A percentile compares a stretch with the other conserved stretches of the same genome.
phyloP scores from a whole-genome alignment of 2,329 filamentous ascomycete genomes.

The Penicillium decumbens region DNA sequence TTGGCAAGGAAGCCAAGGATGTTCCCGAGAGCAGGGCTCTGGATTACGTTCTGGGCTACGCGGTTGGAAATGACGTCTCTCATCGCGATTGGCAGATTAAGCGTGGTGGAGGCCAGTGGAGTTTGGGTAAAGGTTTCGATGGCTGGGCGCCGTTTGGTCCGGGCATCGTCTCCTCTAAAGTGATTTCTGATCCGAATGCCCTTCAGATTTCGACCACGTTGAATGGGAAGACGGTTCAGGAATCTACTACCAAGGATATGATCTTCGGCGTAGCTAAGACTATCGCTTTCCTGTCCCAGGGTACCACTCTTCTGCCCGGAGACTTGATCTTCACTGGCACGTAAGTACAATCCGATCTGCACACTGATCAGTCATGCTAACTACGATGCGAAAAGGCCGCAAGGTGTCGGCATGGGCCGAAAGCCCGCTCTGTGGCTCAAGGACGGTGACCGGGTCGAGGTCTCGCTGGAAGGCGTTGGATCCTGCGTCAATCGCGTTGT shows the following conservation, averaged over 20 bases:
- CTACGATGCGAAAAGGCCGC: conserved; percentile 45
- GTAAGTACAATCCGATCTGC: conserved; percentile 29
- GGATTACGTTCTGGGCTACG: conserved; percentile 69
- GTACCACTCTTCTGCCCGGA: conserved; percentile 39
- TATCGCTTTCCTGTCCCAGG: conserved; percentile 46
- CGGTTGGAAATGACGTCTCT: conserved; percentile 73
- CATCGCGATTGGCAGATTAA: conserved; percentile 72
- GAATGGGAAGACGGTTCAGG: conserved; percentile 49
- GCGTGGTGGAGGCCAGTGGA: conserved; percentile 65
- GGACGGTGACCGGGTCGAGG: conserved; percentile 66
- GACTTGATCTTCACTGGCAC: conserved; percentile 45
- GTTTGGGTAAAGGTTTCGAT: conserved; percentile 68
- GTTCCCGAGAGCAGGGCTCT: conserved; percentile 63
- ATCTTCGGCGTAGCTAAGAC: conserved; percentile 47
- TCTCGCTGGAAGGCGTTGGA: conserved; percentile 62
- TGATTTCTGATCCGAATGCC: conserved; percentile 44
- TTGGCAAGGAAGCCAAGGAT: conserved; percentile 62
- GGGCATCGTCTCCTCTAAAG: conserved; percentile 57
- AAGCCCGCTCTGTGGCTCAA: conserved; percentile 64
- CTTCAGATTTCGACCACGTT: conserved; percentile 45
- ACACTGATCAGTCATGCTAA: conserved; percentile 34
- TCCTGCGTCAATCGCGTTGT: conserved; percentile 46
- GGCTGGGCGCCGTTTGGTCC: conserved; percentile 71
- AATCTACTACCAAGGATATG: conserved; percentile 47
- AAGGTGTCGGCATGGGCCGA: conserved; percentile 66